A percentile compares a stretch with the other conserved stretches of the same genome.
phyloP scores from a whole-genome alignment of 352 stramenopile genomes.

The Blastocystis sp. region DNA sequence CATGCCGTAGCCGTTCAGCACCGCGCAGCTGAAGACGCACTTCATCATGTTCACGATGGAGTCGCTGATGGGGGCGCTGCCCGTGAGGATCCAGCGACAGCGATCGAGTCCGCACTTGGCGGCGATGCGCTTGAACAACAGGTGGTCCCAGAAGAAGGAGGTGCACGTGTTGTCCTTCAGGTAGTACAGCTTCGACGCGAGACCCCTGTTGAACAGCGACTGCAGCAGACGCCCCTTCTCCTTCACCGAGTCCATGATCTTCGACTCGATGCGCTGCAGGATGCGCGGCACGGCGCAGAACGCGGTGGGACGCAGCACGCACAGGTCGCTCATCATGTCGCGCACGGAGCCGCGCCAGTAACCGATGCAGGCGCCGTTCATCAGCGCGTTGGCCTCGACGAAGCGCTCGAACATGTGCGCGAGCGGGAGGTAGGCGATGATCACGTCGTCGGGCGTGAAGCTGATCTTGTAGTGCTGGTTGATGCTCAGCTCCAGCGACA shows the following conservation, averaged over 20 bases:
- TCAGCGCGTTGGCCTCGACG: constrained; percentile 82
- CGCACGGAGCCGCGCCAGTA: constrained; percentile 89
- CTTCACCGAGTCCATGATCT: constrained; percentile 82
- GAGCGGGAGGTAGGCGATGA: constrained; percentile 93
- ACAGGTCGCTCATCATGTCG: constrained; percentile 88
- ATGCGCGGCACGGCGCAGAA: constrained; percentile 90
- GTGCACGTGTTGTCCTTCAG: constrained; percentile 86
- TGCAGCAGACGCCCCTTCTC: constrained; percentile 53
- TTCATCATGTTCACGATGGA: constrained; percentile 93
- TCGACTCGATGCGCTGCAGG: constrained; percentile 94
- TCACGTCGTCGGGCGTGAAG: constrained; percentile 80
- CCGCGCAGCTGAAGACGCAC: constrained; percentile 86
- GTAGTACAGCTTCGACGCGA: constrained; percentile 74
- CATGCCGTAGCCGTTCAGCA: constrained; percentile 92
- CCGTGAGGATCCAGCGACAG: constrained; percentile 88
- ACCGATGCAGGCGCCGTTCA: constrained; percentile 83
- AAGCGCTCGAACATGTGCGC: constrained; percentile 93
- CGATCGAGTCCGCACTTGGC: constrained; percentile 86
- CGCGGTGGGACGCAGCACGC: constrained; percentile 86
- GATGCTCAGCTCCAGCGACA: constrained; percentile 78
- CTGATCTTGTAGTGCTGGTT: constrained; percentile 73
- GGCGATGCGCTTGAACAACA: constrained; percentile 92
- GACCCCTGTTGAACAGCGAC: constrained; percentile 68
- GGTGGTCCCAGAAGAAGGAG: constrained; percentile 86
- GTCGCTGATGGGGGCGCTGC: constrained; percentile 88